Conservation (phyloP, 139 green algal species). For the Chlorella ohadii region DNA sequence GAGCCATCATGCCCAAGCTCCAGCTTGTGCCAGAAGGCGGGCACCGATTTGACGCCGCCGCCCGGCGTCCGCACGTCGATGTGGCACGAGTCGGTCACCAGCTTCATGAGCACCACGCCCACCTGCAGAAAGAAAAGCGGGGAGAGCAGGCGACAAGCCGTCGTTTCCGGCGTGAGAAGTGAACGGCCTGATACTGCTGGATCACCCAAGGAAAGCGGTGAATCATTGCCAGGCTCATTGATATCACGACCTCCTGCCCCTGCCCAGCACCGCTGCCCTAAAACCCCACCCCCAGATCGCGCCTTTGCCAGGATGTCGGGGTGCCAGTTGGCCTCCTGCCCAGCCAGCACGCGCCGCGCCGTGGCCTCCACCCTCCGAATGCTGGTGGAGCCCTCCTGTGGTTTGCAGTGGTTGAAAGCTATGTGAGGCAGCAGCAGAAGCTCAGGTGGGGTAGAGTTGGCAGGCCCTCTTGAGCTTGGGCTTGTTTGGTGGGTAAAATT, state of each 20-base stretch:
- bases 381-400: not conserved
- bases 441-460: too few species aligned
- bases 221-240: too few species aligned
- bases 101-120: conserved; percentile 49
- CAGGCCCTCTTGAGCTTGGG: too few species aligned
- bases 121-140: conserved; percentile 20
- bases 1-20: conserved; percentile 29
- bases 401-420: not conserved
- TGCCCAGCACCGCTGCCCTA: too few species aligned
- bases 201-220: too few species aligned
- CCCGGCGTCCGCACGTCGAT: conserved; percentile 26
- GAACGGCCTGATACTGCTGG: too few species aligned
- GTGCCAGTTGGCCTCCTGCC: conserved; percentile 27
- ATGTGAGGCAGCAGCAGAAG: too few species aligned
- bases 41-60: conserved; percentile 33
- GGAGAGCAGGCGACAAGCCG: too few species aligned
- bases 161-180: too few species aligned
- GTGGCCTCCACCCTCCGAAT: not conserved
- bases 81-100: conserved; percentile 42
- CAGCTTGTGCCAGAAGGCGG: conserved; percentile 52
- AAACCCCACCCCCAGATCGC: not conserved
- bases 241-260: not conserved
- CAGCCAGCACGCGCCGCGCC: conserved; percentile 23
- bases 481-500: too few species aligned
- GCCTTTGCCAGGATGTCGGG: conserved; percentile 33